phyloP scores from a whole-genome alignment of 176 grass and related monocot species.

The Zea mays region Zm-B73-REFERENCE-NAM-5.0 NC_050102.1:169521001-169521500 shows the following conservation, averaged over 20 bases:
- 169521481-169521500: neutral
- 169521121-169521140: neutral
- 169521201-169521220: neutral
- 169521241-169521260: neutral
- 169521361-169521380: constrained; percentile 37
- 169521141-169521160: constrained; percentile 10
- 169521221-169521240: neutral
- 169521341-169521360: neutral
- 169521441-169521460: neutral
- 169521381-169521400: constrained; percentile 8
- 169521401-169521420: constrained; percentile 23
- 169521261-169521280: neutral
- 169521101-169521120: neutral
- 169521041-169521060: no score
- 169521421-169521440: constrained; percentile 8
- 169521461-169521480: neutral
- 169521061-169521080: no score
- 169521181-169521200: neutral
- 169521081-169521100: no score
- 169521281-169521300: constrained; percentile 28
- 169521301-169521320: constrained; percentile 15
- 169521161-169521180: neutral
- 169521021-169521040: neutral
- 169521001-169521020: neutral
- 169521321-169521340: neutral